Base-by-base conservation (phyloP, 257 asterid genomes). In the Capsicum rhomboideum region DNA sequence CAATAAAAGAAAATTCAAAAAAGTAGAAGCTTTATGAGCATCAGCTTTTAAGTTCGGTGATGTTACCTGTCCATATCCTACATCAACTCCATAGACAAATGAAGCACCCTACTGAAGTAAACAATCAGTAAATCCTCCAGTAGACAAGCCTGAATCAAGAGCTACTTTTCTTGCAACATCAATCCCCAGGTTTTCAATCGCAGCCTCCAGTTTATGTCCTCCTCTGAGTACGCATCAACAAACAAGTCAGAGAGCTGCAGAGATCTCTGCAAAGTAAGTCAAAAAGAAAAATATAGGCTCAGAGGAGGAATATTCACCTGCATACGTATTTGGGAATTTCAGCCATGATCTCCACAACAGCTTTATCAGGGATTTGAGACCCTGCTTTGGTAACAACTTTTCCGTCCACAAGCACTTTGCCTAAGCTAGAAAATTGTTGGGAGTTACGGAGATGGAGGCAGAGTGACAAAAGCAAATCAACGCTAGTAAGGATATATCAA, bases 51-150 rank as follows among this genome's bases (percentile, higher is more conserved):
- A 26, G n/a, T 50, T 26, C 26, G 40, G 16, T 75, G 59, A 75
- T 26, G 44, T 75, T 82, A 93, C 98, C 98, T 94, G 98, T 85
- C 99, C 99, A 87, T 95, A 97, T 82, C 99, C 98, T 59, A 97
- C 99, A 87, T 97, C 99, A 84, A 97, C 99, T 74, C 99, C 99
- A 89, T 95, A 95, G 85, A 97, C 97, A 89, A 90, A 92, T 69
- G 98, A 90, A 87, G 98, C 98, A 83, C 99, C 99, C 63, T 92
- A 86, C 89, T 95, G 97, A 89, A 97, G 97, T 89, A 97, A 92
- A 86, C 99, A 97, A 89, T 97, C 99, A 2, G 99, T 97, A 92
- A 97, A 97, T 59, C 99, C 99, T 82, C 98, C 98, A 61, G 99
- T 97, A 66, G 99, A 97, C 85, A 97, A 93, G 82, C 99, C 98